A percentile compares a stretch with the other conserved stretches of the same genome.
These are phyloP conservation scores for Suhomyces bolitotheri DNA, from an alignment of 1,139 yeast species.

Conservation along the genomic window DNA sequence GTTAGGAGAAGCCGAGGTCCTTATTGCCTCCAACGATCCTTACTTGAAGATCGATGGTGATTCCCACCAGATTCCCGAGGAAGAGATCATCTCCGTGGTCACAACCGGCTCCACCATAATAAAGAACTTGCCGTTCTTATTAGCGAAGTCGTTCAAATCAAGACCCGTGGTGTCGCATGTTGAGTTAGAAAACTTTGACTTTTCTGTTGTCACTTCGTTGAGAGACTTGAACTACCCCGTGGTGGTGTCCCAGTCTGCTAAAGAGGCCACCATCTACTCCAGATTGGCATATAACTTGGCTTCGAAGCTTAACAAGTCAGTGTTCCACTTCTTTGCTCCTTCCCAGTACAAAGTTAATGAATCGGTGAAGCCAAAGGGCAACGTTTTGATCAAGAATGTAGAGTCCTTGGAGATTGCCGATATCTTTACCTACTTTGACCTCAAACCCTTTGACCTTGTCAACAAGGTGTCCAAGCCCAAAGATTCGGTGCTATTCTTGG, in stretches of 20 bases:
- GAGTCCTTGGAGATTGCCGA: conserved; percentile 24
- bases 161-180: conserved; percentile 61
- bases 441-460: conserved; percentile 31
- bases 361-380: conserved; percentile 17
- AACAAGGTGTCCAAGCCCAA: conserved; percentile 37
- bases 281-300: conserved; percentile 61
- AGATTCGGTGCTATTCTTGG: conserved; percentile 61
- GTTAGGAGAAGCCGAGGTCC: conserved; percentile 28
- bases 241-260: conserved; percentile 60
- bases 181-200: conserved; percentile 58
- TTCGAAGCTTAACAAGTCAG: conserved; percentile 49
- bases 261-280: conserved; percentile 54
- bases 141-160: conserved; percentile 39
- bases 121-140: conserved; percentile 55
- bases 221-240: conserved; percentile 69
- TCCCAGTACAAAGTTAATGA: conserved; percentile 20
- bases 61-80: conserved; percentile 26
- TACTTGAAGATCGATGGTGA: conserved; percentile 41
- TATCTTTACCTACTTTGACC: conserved; percentile 27
- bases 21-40: conserved; percentile 56
- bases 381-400: conserved; percentile 19
- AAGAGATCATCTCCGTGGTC: conserved; percentile 48
- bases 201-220: conserved; percentile 62
- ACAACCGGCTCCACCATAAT: conserved; percentile 56
- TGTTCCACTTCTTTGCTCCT: conserved; percentile 65